A percentile compares a stretch with the other conserved stretches of the same genome.
These are phyloP conservation scores for Fusarium multiceps DNA, from an alignment of 2,329 filamentous ascomycete species.

Conservation along the genomic window DNA sequence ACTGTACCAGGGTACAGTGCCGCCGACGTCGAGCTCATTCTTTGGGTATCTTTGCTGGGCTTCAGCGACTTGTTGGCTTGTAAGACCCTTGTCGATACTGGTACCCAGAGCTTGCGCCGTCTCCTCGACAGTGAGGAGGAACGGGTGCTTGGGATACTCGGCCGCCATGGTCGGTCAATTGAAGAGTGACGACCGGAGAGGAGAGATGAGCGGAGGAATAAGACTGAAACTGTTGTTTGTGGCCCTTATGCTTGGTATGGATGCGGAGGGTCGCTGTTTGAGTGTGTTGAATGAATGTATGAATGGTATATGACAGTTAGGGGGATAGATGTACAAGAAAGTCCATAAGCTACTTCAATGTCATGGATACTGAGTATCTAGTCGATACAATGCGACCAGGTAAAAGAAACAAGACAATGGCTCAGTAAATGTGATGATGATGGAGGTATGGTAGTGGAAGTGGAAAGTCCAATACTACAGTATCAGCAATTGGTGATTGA, in stretches of 20 bases:
- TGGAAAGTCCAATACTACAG: background rate
- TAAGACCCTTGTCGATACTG: slow-evolving; percentile 74
- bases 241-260: slow-evolving; percentile 10
- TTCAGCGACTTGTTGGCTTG: slow-evolving; percentile 66
- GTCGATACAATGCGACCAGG: background rate
- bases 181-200: slow-evolving; percentile 7
- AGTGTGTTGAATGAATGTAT: slow-evolving; percentile 1
- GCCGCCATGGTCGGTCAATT: slow-evolving; percentile 55
- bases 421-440: background rate
- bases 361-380: slow-evolving; percentile 17
- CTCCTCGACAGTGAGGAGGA: slow-evolving; percentile 69
- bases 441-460: background rate
- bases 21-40: slow-evolving; percentile 78
- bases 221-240: slow-evolving; percentile 3
- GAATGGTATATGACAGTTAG: background rate
- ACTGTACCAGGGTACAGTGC: slow-evolving; percentile 75
- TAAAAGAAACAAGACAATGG: background rate
- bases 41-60: slow-evolving; percentile 70
- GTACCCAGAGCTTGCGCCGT: slow-evolving; percentile 72
- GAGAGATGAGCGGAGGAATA: background rate
- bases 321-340: slow-evolving; percentile 3
- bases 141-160: slow-evolving; percentile 66
- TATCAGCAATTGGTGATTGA: slow-evolving; percentile 8
- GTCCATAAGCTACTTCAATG: slow-evolving; percentile 28
- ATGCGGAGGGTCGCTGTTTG: background rate